Percentiles rank a stretch among this genome's conserved stretches.
Evolutionary conservation across 768 basidiomycete species (phyloP).

Genomic region (Trametes gibbosa): DNA sequence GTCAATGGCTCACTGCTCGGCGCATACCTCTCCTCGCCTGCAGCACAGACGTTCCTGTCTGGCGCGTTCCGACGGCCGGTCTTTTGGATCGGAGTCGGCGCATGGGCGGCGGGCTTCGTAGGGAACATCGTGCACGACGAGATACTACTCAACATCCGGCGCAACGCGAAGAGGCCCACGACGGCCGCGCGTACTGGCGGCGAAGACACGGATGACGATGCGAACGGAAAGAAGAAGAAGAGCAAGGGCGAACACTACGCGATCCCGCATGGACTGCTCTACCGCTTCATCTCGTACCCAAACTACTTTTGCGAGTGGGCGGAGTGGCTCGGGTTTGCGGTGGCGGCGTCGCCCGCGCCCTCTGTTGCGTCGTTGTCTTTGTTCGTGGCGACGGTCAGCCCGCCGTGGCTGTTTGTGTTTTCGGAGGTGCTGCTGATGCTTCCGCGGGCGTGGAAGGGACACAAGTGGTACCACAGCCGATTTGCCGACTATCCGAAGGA

Average conservation of each 20-base stretch:
- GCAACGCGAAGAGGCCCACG: conserved; percentile 46
- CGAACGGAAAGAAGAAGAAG: conserved; percentile 28
- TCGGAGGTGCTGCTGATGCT: conserved; percentile 76
- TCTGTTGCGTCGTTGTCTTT: conserved; percentile 30
- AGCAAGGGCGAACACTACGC: conserved; percentile 56
- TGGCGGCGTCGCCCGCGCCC: conserved; percentile 62
- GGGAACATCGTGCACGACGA: conserved; percentile 93
- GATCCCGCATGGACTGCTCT: conserved; percentile 78
- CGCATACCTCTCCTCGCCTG: conserved; percentile 61
- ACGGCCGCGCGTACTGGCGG: conserved; percentile 32
- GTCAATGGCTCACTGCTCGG: conserved; percentile 72
- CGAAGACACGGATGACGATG: conserved; percentile 29
- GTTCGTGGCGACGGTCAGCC: conserved; percentile 45
- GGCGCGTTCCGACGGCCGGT: conserved; percentile 33
- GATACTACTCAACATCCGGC: conserved; percentile 77
- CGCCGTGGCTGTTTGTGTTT: conserved; percentile 80
- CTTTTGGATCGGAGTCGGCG: conserved; percentile 60
- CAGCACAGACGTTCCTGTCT: conserved; percentile 43
- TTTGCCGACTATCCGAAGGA: conserved; percentile 81
- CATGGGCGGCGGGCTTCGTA: conserved; percentile 71
- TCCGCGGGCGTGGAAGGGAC: conserved; percentile 77
- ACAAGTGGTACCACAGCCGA: conserved; percentile 77
- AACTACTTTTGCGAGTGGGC: conserved; percentile 96
- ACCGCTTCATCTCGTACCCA: conserved; percentile 79
- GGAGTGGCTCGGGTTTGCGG: conserved; percentile 88